Conservation (phyloP, 2,329 filamentous ascomycete species). For the Aspergillus melleus region DNA sequence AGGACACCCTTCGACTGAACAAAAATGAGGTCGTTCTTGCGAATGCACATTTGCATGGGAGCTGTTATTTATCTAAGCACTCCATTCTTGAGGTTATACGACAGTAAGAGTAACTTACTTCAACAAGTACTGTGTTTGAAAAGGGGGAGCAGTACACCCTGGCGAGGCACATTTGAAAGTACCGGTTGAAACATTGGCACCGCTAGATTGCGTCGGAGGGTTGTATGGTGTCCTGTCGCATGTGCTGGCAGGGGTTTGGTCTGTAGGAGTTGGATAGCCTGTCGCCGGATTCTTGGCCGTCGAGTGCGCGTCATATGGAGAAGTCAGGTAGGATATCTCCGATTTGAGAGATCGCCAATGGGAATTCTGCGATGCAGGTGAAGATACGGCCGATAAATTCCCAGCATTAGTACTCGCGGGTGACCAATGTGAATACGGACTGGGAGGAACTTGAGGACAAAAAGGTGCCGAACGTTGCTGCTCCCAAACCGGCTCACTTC, state of each 20-base stretch:
- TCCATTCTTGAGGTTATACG: background rate
- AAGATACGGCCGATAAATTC: slow-evolving; percentile 36
- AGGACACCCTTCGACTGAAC: slow-evolving; percentile 58
- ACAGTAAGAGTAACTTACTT: slow-evolving; percentile 50
- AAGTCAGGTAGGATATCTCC: slow-evolving; percentile 28
- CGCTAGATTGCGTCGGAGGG: slow-evolving; percentile 26
- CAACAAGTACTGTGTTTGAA: slow-evolving; percentile 65
- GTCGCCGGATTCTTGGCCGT: slow-evolving; percentile 36
- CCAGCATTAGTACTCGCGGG: slow-evolving; percentile 36
- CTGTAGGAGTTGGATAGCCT: slow-evolving; percentile 43
- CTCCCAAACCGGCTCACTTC: slow-evolving; percentile 30
- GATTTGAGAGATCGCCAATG: slow-evolving; percentile 32
- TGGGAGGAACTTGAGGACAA: slow-evolving; percentile 31
- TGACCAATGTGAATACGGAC: slow-evolving; percentile 39
- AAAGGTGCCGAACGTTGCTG: slow-evolving; percentile 32
- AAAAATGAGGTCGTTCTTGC: slow-evolving; percentile 63
- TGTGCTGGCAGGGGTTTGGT: slow-evolving; percentile 26
- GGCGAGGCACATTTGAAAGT: slow-evolving; percentile 56
- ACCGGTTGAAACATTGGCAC: slow-evolving; percentile 24
- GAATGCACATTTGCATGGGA: slow-evolving; percentile 63
- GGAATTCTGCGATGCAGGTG: slow-evolving; percentile 32
- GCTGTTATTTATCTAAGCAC: slow-evolving; percentile 24
- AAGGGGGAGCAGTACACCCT: slow-evolving; percentile 59
- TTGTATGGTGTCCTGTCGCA: slow-evolving; percentile 25
- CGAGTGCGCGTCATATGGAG: slow-evolving; percentile 32